Base-by-base conservation (phyloP, 2,329 filamentous ascomycete species). In the Ceratocystis diversiconidia region DNA sequence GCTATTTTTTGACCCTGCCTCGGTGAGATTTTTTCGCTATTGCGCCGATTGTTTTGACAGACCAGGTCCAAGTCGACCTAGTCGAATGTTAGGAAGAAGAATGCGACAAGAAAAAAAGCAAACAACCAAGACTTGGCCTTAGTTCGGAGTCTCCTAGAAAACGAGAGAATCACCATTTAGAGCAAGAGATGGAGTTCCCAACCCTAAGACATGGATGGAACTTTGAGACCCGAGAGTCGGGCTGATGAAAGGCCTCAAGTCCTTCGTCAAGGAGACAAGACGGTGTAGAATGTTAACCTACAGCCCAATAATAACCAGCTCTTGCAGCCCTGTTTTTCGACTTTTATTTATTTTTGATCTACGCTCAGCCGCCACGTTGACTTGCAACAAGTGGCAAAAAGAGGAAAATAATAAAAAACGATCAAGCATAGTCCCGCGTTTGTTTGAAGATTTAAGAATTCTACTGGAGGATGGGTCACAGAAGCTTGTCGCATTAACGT, bases 301-400 rank as follows among this genome's bases (percentile, higher is more conserved):
- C 30, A 32, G 30, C 30, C 32, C 32, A 36, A 36, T 12, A 36
- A 36, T 3, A 36, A 12, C 32, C 2, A 10, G 32, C 8, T 36
- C 8, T 36, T 36, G 32, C 32, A 36, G 8, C 32, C 32, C 32
- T 5, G n/a, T 50, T 22, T 7, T 19, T n/a, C 46, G 46, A 19
- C 46, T 22, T 48, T 50, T 19, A 17, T 57, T n/a, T 55, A 25
- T 15, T 57, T 22, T 57, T 57, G 50, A 57, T 57, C 50, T 57
- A 30, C 50, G 25, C 28, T 57, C 50, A 57, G 50, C 50, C 50
- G 50, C 50, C 50, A 57, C 50, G 50, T 57, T 57, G 50, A 55
- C n/a, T 15, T 57, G 22, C 15, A 30, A 15, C 22, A 25, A 57
- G 50, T 57, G 50, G 50, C 50, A 57, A 57, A 50, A 50, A 57